A percentile compares a stretch with the other conserved stretches of the same genome.
These are phyloP conservation scores for Pseudogymnoascus sp. DNA, from an alignment of 2,329 filamentous ascomycete genomes.

Conservation along the genomic window DNA sequence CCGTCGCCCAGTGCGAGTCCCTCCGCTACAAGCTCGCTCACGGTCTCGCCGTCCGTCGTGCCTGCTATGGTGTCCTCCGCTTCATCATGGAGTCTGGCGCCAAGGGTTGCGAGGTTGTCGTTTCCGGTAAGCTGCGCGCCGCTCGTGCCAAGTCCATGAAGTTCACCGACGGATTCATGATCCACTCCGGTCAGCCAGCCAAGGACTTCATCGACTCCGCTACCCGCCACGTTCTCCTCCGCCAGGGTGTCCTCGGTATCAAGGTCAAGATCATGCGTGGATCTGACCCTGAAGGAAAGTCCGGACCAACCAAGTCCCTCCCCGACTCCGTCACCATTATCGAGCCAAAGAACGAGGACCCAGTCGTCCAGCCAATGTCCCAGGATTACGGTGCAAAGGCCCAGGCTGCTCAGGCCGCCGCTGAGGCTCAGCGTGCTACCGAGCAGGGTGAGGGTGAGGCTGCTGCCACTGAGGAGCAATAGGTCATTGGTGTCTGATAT, in stretches of 20 bases:
- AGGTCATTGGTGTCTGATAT: constrained; percentile 22
- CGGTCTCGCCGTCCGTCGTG: constrained; percentile 95
- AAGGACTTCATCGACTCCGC: constrained; percentile 99
- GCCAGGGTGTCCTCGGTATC: constrained; percentile 99
- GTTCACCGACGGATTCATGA: constrained; percentile 99
- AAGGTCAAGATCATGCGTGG: constrained; percentile 99
- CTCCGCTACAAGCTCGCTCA: constrained; percentile 99
- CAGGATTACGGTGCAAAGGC: constrained; percentile 99
- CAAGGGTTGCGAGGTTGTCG: constrained; percentile 99
- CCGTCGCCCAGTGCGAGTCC: constrained; percentile 99
- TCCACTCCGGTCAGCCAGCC: constrained; percentile 99
- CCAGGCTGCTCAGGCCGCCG: constrained; percentile 60
- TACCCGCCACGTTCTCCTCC: constrained; percentile 98
- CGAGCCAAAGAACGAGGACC: constrained; percentile 99
- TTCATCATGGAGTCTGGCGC: constrained; percentile 99
- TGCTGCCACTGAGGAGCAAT: constrained; percentile 33
- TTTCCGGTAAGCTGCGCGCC: constrained; percentile 97
- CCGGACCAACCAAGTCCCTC: constrained; percentile 92
- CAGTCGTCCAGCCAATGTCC: constrained; percentile 88
- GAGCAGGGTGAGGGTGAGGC: constrained; percentile 48
- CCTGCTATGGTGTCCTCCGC: constrained; percentile 99
- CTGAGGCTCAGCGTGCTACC: constrained; percentile 50
- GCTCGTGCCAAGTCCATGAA: constrained; percentile 99
- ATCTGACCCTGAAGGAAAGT: constrained; percentile 98
- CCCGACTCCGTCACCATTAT: constrained; percentile 99